phyloP scores from a whole-genome alignment of 1,139 yeast species.

The Lodderomyces beijingensis region DNA sequence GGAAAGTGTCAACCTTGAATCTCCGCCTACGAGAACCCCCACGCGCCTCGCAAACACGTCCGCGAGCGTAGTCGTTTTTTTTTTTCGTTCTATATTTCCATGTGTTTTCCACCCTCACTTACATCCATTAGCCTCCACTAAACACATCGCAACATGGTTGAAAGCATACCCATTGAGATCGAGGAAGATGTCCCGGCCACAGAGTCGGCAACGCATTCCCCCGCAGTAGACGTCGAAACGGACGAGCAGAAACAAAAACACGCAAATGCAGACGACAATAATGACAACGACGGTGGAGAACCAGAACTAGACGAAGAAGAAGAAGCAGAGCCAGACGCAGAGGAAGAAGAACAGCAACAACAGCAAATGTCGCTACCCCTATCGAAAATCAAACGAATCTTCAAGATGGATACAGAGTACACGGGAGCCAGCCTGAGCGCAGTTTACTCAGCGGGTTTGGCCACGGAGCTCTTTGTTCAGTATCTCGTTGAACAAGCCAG shows the following conservation, averaged over 20 bases:
- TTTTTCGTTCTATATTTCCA: no score
- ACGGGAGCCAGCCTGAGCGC: conserved; percentile 73
- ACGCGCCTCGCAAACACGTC: no score
- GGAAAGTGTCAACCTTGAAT: no score
- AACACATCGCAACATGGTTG: background rate
- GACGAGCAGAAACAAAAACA: background rate
- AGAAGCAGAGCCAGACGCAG: conserved; percentile 11
- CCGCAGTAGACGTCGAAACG: background rate
- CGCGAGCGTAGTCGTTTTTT: no score
- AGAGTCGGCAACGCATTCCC: background rate
- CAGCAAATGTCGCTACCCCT: conserved; percentile 51
- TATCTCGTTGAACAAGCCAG: conserved; percentile 78
- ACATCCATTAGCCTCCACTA: no score
- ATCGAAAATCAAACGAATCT: conserved; percentile 75
- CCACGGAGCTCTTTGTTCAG: conserved; percentile 82
- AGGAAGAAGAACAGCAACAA: no score
- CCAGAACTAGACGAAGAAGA: conserved; percentile 6
- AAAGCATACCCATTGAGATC: background rate
- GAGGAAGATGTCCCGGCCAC: background rate
- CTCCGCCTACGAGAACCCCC: no score
- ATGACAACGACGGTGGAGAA: conserved; percentile 1
- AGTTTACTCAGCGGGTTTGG: conserved; percentile 78
- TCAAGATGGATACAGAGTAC: conserved; percentile 84
- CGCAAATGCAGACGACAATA: conserved; percentile 1
- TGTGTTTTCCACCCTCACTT: no score